Evolutionary conservation across 257 asterid genomes (phyloP).

Genomic region (Solanum microdontum): DNA sequence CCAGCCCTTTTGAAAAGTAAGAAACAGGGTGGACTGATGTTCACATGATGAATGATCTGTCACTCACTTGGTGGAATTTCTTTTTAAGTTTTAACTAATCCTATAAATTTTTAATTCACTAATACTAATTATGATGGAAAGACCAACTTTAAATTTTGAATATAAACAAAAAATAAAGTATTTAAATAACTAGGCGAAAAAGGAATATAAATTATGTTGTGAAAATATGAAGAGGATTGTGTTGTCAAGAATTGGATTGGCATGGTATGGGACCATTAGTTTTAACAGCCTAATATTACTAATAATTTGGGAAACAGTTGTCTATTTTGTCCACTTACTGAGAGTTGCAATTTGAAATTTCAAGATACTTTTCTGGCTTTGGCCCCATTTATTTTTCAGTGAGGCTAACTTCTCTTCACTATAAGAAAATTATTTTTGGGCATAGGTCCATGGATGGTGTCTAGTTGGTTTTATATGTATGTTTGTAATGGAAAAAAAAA

Average conservation of each 20-base stretch:
- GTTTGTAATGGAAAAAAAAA: not conserved
- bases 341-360: not conserved
- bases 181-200: not conserved
- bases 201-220: not conserved
- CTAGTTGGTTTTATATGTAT: not conserved
- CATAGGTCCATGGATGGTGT: not conserved
- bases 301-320: conserved; percentile 45
- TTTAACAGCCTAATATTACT: conserved; percentile 33
- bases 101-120: not conserved
- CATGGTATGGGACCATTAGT: conserved; percentile 39
- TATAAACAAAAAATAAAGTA: not conserved
- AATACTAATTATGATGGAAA: not conserved
- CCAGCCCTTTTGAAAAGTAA: not conserved
- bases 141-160: not conserved
- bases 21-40: conserved; percentile 15
- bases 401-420: not conserved
- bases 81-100: conserved; percentile 5
- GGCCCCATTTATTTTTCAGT: not conserved
- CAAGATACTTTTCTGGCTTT: not conserved
- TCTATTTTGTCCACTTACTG: conserved; percentile 34
- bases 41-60: conserved; percentile 76
- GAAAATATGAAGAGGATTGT: not conserved
- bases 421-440: not conserved
- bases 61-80: conserved; percentile 28
- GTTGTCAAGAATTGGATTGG: conserved; percentile 19